Evolutionary conservation across 345 rosid species (phyloP), one percentile per base, ranked within the genome.

Genomic region (Turritis glabra): DNA sequence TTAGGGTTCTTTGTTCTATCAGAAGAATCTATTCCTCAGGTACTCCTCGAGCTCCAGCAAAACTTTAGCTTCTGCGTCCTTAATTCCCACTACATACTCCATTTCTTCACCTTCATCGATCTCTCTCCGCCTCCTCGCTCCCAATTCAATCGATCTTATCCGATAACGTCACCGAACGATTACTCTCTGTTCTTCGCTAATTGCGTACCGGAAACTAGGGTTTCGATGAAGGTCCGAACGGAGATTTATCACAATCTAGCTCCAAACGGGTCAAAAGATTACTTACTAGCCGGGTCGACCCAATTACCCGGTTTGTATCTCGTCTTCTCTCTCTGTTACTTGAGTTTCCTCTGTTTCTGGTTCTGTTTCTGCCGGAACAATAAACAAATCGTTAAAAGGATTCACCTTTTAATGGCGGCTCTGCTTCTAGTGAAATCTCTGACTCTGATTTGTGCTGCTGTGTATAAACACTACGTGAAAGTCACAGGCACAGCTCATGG

Each of bases 1-100:
- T 85, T 89, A 69, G 95, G 97, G 52, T 92, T 92, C 86, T 85
- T 88, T 78, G 87, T 90, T 62, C 78, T 90, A 44, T 81, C 92
- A 2, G 88, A 88, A 50, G 96, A 90, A 73, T 82, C 93, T 8
- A 84, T 86, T 67, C 85, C 82, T 33, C 85, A 82, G 46, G 84
- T 89, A 57, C 72, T 83, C 76, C 69, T 79, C 70, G 96, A 90
- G 84, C 77, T 85, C 69, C 89, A 82, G 71, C 83, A 84, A 59
- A 87, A 77, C 82, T 72, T 76, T 30, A 75, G 78, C 53, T 84
- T 89, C 73, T 90, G 98, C 80, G 85, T 92, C 76, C 95, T 92
- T 56, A 83, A 85, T 22, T 90, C 96, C 1, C 84, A 74, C 40
- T 85, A 81, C 69, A 80, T 84, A 74, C 37, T 61, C 53, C 30